Base-by-base conservation (phyloP, 2,329 filamentous ascomycete genomes). In the Arachnopeziza araneosa region DNA sequence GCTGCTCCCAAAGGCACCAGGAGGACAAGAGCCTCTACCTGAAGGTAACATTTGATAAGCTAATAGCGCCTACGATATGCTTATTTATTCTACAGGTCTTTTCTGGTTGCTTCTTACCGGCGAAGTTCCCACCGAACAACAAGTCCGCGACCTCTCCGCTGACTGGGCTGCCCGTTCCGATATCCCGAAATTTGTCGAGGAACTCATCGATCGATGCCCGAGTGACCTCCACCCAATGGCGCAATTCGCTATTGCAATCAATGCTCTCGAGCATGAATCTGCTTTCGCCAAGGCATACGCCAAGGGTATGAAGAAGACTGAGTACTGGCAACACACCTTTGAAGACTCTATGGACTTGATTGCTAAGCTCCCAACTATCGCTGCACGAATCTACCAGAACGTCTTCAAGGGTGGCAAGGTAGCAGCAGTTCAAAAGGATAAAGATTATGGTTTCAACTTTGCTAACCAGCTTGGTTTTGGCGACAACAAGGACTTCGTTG, bases 361-460 rank as follows among this genome's bases (percentile, higher is more conserved):
- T 77, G 95, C 95, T 75, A 98, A 98, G 88, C 90, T 99, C 72
- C 95, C 95, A 76, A 97, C 91, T 77, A 97, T 99, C 73, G 95
- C 95, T 67, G 83, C 95, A 66, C 91, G 92, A 82, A 99, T 99
- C 85, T 99, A 99, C 88, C 95, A 96, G 83, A 99, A 99, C 79
- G 89, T 98, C 77, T 99, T 96, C 91, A 97, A 98, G 88, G 95
- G 96, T 75, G 95, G 95, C 81, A 98, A 98, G 88, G 93, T 99
- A 69, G 90, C 91, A 63, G 77, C 92, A 59, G 86, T 96, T 77
- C 88, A 98, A 84, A 96, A 96, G 85, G 93, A 98, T 83, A 95
- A 98, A 90, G 95, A 99, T 77, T 99, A 97, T 83, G 85, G 88
- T 72, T 99, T 89, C 90, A 99, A 99, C 89, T 90, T 99, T 77